Evolutionary conservation across 257 asterid genomes (phyloP), one percentile per base, ranked within the genome.

Genomic region (Nicotiana otophora): DNA sequence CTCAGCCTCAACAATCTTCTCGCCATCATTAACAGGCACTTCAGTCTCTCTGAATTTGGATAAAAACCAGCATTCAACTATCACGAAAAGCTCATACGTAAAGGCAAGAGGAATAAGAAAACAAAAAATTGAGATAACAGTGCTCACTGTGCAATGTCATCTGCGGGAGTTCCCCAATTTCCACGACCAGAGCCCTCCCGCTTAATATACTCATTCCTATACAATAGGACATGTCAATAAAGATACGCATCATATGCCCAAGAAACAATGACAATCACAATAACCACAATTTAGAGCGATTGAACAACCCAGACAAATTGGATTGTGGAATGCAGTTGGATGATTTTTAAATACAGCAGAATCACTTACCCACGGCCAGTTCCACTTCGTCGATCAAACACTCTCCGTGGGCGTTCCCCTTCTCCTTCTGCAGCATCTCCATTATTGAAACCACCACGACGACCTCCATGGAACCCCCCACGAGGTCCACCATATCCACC

Each of bases 121-220:
- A 4, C 36, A 33, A 58, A 10, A 51, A 64, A 28, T 6, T 23
- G 26, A 39, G 16, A 42, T 60, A 55, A 51, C 12, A 26, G 48
- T 12, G 78, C 91, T 90, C 88, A 93, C 96, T 84, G 86, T 23
- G 77, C 84, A 83, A 88, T 70, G 77, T 89, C 96, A 83, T 93
- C 97, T 17, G 86, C 42, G 5, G 89, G 83, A 3, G 91, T 84
- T 70, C 95, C 97, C 96, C 97, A 93, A 77, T 93, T 93, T 51
- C 92, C 92, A 64, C 92, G 93, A 42, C 97, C 96, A 83, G 93
- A 36, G 14, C 97, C 96, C 61, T 93, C 96, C 16, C 97, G 97
- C 75, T 92, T 93, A 54, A 87, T 2, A 75, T 5, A 42, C 36
- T 86, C 95, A 85, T 42, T 84, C 57, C 96, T 92, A 66, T 54